These are phyloP conservation scores for Dissophora globulifera DNA, from an alignment of 192 early-diverging fungal species.

Conservation along the genomic window DNA sequence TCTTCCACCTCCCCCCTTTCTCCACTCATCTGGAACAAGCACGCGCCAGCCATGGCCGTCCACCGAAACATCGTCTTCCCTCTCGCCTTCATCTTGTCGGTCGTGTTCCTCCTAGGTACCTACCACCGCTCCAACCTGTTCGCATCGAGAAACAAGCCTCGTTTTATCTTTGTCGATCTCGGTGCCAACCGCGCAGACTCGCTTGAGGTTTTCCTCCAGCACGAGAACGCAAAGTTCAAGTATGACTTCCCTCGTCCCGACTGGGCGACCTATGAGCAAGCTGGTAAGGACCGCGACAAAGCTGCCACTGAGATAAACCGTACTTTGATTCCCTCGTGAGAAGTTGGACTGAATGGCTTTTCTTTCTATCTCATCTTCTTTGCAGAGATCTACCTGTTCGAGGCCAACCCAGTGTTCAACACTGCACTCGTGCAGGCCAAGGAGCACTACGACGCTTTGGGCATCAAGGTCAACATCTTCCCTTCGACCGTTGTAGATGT, in stretches of 20 bases:
- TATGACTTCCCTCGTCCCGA: conserved; percentile 5
- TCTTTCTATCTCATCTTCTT: background rate
- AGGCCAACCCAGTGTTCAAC: conserved; percentile 24
- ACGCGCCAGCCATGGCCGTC: too few species aligned
- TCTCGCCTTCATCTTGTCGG: too few species aligned
- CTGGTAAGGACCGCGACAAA: conserved; percentile 7
- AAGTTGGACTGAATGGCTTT: too few species aligned
- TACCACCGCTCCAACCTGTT: too few species aligned
- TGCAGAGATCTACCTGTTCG: conserved; percentile 12
- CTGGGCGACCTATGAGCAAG: conserved; percentile 6
- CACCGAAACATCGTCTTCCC: too few species aligned
- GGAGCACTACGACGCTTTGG: background rate
- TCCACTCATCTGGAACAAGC: too few species aligned
- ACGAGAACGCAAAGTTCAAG: conserved; percentile 1
- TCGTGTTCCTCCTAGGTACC: too few species aligned
- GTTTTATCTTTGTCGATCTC: conserved; percentile 22
- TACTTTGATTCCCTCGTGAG: too few species aligned
- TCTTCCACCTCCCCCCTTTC: too few species aligned
- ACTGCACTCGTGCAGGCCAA: conserved; percentile 1
- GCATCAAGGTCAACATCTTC: conserved; percentile 24
- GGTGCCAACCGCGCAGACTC: conserved; percentile 7
- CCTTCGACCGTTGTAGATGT: conserved; percentile 15
- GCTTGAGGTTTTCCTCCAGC: conserved; percentile 10
- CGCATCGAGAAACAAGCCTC: background rate
- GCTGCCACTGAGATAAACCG: too few species aligned